Percentiles rank a stretch among this genome's conserved stretches.
These are phyloP conservation scores for Phaffomyces antillensis DNA, from an alignment of 805 yeast genomes.

Conservation along the genomic window DNA sequence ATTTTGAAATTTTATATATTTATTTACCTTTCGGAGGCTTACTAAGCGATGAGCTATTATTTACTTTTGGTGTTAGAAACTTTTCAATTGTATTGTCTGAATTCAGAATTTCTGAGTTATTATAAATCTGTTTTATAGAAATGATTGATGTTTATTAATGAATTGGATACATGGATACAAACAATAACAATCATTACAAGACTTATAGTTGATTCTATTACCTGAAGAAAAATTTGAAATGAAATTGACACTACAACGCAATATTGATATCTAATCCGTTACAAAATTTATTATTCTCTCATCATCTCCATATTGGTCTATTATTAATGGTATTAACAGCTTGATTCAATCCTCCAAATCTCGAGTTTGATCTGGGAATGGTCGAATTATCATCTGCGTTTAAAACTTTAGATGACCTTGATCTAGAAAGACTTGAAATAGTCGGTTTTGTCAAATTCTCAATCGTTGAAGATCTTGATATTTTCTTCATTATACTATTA, in stretches of 20 bases:
- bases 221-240: no score
- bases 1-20: neutral
- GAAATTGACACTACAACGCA: no score
- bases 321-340: neutral
- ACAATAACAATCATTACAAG: no score
- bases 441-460: slow-evolving; percentile 18
- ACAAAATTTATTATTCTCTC: no score
- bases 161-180: no score
- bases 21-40: neutral
- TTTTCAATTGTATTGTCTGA: no score
- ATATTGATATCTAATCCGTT: no score
- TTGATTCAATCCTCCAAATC: neutral
- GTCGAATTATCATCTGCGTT: neutral
- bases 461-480: slow-evolving; percentile 16
- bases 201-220: no score
- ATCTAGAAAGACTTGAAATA: slow-evolving; percentile 16
- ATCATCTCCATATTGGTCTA: slow-evolving; percentile 2
- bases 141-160: no score
- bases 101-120: no score
- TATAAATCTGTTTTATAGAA: no score
- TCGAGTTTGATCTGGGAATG: slow-evolving; percentile 5
- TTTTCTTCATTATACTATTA: slow-evolving; percentile 8
- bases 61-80: no score
- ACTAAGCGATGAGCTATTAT: slow-evolving; percentile 2
- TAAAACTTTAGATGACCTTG: slow-evolving; percentile 11